Evolutionary conservation across 2,329 filamentous ascomycete species (phyloP).

Genomic region (Gliomastix tumulicola): DNA sequence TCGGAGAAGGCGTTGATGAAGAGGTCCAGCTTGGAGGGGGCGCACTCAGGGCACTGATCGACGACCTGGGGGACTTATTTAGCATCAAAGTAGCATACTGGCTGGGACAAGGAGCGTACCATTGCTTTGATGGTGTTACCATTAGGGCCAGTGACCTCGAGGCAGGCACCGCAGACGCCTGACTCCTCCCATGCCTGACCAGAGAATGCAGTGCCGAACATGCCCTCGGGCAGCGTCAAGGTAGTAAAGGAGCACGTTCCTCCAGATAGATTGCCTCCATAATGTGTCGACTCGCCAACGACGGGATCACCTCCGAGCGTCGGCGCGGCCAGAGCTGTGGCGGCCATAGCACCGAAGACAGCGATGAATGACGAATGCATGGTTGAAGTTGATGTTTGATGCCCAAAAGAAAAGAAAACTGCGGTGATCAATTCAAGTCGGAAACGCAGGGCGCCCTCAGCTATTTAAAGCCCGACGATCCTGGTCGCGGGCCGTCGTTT

Average conservation of each 20-base stretch:
- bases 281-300: constrained; percentile 36
- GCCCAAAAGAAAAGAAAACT: too few species aligned
- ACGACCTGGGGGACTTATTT: constrained; percentile 24
- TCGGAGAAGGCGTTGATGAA: constrained; percentile 33
- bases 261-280: constrained; percentile 48
- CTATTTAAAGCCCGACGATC: too few species aligned
- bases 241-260: constrained; percentile 58
- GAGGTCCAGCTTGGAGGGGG: constrained; percentile 32
- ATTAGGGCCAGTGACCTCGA: constrained; percentile 49
- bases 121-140: constrained; percentile 57
- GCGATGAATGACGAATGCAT: too few species aligned
- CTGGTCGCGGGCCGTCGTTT: too few species aligned
- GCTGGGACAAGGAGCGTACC: constrained; percentile 30
- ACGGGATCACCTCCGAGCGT: too few species aligned
- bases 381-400: too few species aligned
- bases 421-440: too few species aligned
- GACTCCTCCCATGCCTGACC: constrained; percentile 48
- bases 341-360: too few species aligned
- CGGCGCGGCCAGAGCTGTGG: too few species aligned
- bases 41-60: constrained; percentile 36
- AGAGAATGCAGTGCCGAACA: constrained; percentile 57
- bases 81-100: not conserved
- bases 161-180: constrained; percentile 53
- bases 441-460: too few species aligned
- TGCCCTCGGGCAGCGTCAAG: constrained; percentile 51